Evolutionary conservation across 2,329 filamentous ascomycete species (phyloP).

Genomic region (Coniochaeta ligniaria): DNA sequence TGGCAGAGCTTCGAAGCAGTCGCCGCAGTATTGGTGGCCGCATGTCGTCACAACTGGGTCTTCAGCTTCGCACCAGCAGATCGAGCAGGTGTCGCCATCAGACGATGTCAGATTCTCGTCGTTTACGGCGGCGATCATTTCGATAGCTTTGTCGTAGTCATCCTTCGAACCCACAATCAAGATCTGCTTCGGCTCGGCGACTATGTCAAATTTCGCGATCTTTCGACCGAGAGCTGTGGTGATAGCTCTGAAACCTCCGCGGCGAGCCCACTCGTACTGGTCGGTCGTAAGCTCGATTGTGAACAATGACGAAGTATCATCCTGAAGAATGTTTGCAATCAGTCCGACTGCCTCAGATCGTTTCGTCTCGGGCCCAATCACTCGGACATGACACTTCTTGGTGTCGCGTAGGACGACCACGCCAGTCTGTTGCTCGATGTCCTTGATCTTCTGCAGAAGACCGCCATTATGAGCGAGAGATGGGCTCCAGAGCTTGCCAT

Average conservation of each 20-base stretch:
- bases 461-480: neutral
- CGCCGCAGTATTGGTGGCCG: conserved; percentile 31
- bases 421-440: neutral
- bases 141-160: conserved; percentile 12
- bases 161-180: conserved; percentile 18
- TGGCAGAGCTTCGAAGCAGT: conserved; percentile 31
- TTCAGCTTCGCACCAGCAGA: conserved; percentile 29
- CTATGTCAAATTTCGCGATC: conserved; percentile 21
- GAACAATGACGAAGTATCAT: neutral
- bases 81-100: conserved; percentile 14
- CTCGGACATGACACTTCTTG: neutral
- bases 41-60: conserved; percentile 26
- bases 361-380: neutral
- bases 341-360: neutral
- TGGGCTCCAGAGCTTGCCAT: neutral
- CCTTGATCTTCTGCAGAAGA: neutral
- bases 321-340: neutral
- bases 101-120: neutral
- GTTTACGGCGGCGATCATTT: neutral
- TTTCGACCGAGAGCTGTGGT: conserved; percentile 11
- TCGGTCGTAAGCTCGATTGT: conserved; percentile 11
- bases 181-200: conserved; percentile 22
- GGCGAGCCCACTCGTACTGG: conserved; percentile 21
- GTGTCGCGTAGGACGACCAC: neutral
- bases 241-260: conserved; percentile 23